Evolutionary conservation across 2,329 filamentous ascomycete genomes (phyloP), one percentile per base, ranked within the genome.

Genomic region (Nemania abortiva): DNA sequence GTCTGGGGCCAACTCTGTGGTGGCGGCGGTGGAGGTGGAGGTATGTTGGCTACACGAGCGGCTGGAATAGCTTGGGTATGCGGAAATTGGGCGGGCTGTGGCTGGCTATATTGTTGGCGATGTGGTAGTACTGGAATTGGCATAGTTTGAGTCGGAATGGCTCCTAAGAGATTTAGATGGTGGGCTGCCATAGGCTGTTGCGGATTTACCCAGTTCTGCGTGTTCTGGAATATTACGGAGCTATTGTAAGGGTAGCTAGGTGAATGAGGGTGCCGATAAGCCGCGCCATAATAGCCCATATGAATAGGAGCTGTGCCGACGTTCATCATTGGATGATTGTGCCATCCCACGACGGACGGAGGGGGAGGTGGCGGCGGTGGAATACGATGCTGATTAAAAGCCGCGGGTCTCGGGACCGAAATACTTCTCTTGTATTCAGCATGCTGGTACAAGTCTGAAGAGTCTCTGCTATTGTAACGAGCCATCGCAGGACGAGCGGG

Each of bases 21-120:
- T 52, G 66, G 42, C 7, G 59, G 66, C 4, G 68, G 62, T 29
- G 65, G 71, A 18, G 70, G 65, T 24, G 71, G 70, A 47, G 63
- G 61, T n/a, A 66, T 50, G 15, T 54, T 20, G 4, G 53, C 31
- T 45, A 66, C 34, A 53, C 39, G 47, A 55, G 54, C 10, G 20
- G 65, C 27, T 29, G 66, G 53, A 9, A 45, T 56, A 54, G 61
- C 6, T 65, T 69, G 70, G n/a, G 34, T 20, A 13, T 54, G 18
- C 6, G 59, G 47, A 22, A 42, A 6, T 2, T 53, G 37, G 15
- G 31, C 55, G 1, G 24, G 54, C 29, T 50, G 65, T 22, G 27
- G 52, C 67, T 18, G 58, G 57, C 7, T 61, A 54, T 18, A 56
- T 29, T 64, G 65, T 29, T 62, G 69, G 6, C 52, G n/a, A 29